phyloP scores from a whole-genome alignment of 2,329 filamentous ascomycete species.

The Sporothrix phasma region DNA sequence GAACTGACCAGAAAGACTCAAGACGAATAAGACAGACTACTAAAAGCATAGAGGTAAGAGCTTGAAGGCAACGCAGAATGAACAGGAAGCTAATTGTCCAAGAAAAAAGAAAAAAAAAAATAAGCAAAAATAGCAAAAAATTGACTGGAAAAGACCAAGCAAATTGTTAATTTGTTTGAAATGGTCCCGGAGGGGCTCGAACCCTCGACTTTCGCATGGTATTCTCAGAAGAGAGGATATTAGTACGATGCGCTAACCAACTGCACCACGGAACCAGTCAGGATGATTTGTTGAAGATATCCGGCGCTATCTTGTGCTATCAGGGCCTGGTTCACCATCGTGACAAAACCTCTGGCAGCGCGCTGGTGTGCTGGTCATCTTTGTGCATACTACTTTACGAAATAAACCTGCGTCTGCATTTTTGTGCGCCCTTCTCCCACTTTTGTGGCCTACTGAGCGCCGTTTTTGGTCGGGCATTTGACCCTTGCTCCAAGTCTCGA shows the following conservation, averaged over 20 bases:
- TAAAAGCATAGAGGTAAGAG: no score
- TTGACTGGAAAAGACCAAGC: conserved; percentile 11
- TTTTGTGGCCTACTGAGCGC: no score
- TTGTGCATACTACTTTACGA: no score
- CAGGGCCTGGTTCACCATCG: no score
- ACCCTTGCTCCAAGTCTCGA: no score
- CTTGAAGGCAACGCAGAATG: not conserved
- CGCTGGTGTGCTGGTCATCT: no score
- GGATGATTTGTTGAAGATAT: conserved; percentile 8
- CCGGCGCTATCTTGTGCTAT: not conserved
- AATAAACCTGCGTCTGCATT: no score
- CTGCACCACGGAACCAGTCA: conserved; percentile 20
- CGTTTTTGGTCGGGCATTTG: no score
- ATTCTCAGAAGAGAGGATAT: conserved; percentile 16
- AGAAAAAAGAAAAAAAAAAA: not conserved
- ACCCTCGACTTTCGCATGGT: conserved; percentile 21
- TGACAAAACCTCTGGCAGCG: no score
- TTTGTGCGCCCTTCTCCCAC: no score
- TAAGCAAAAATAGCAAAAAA: not conserved
- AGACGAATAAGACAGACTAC: no score
- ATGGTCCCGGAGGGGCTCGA: conserved; percentile 21
- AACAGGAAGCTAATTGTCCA: not conserved
- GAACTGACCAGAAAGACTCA: no score
- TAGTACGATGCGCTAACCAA: conserved; percentile 22
- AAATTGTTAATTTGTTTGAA: conserved; percentile 11